Conservation (phyloP, 495 filamentous ascomycete genomes). For the Tetracladium setigerum region DNA sequence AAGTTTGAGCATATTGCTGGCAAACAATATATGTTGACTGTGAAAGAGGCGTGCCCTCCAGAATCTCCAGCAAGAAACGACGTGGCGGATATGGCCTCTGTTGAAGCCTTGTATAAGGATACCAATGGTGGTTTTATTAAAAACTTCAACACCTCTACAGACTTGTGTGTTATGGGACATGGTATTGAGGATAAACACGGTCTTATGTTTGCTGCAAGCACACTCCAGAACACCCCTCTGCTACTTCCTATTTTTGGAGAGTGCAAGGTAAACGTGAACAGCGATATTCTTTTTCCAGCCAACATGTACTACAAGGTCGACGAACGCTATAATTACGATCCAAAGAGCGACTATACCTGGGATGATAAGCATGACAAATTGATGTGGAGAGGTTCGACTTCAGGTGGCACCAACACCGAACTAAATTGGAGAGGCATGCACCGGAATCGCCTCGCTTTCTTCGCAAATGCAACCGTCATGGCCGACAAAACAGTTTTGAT, state of each 20-base stretch:
- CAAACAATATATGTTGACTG: conserved; percentile 38
- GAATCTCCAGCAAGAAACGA: conserved; percentile 45
- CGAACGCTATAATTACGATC: conserved; percentile 49
- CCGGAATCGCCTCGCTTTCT: conserved; percentile 62
- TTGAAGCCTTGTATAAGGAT: conserved; percentile 31
- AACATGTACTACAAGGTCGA: conserved; percentile 70
- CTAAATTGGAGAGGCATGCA: conserved; percentile 63
- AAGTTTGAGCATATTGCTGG: conserved; percentile 10
- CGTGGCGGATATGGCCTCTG: conserved; percentile 24
- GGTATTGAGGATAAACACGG: conserved; percentile 54
- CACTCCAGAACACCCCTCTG: conserved; percentile 41
- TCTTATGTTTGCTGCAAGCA: conserved; percentile 59
- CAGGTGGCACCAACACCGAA: conserved; percentile 52
- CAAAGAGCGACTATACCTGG: conserved; percentile 46
- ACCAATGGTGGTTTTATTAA: conserved; percentile 44
- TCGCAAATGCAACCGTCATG: conserved; percentile 60
- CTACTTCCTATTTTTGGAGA: conserved; percentile 69
- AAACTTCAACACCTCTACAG: conserved; percentile 58
- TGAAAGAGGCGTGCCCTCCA: conserved; percentile 51
- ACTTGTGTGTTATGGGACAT: conserved; percentile 52
- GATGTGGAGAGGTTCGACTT: conserved; percentile 65
- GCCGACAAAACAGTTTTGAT: conserved; percentile 30
- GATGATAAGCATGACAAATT: conserved; percentile 43
- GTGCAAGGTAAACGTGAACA: conserved; percentile 70
- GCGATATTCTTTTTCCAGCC: conserved; percentile 71